Evolutionary conservation across 495 filamentous ascomycete genomes (phyloP), one percentile per base, ranked within the genome.

Genomic region (Filosporella fistucella): DNA sequence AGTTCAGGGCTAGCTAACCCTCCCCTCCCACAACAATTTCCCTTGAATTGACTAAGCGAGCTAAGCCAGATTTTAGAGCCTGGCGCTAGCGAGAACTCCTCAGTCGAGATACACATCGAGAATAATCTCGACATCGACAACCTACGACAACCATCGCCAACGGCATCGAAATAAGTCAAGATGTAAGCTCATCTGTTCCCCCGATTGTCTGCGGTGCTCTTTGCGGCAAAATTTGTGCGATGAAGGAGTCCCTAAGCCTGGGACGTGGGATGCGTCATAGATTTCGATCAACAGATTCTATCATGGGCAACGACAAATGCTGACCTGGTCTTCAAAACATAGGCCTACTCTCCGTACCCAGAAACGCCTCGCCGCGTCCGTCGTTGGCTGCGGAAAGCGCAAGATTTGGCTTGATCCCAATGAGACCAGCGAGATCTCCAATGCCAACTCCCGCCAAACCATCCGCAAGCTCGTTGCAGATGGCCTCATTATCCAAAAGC

Each of bases 401-500:
- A 97, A 97, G 86, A 93, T 99, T 78, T 99, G 93, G 93, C 90
- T 99, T 69, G 93, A 99, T 78, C 93, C 93, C 71, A 97, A 94
- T 74, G 93, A 99, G 80, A 83, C 91, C 72, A 91, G 75, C 81
- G 93, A 99, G 73, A 97, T 99, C 80, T 90, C 86, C 76, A 99
- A 97, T 78, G 93, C 93, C 85, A 97, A 97, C 86, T 96, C 91
- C 62, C 94, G 93, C 68, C 91, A 97, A 79, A 96, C 91, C 62
- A 86, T 99, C 87, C 94, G 94, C 77, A 99, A 99, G 84, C 90
- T 99, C 76, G 88, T 96, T 73, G 78, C 84, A 76, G 93, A 99
- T 91, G 94, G 93, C 75, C 86, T 99, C 67, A 97, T 99, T 83
- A 99, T 99, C 83, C 86, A 87, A 77, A 99, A 99, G 80, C 93